phyloP scores from a whole-genome alignment of 202 grass and related monocot genomes.

The Brachypodium distachyon region DNA sequence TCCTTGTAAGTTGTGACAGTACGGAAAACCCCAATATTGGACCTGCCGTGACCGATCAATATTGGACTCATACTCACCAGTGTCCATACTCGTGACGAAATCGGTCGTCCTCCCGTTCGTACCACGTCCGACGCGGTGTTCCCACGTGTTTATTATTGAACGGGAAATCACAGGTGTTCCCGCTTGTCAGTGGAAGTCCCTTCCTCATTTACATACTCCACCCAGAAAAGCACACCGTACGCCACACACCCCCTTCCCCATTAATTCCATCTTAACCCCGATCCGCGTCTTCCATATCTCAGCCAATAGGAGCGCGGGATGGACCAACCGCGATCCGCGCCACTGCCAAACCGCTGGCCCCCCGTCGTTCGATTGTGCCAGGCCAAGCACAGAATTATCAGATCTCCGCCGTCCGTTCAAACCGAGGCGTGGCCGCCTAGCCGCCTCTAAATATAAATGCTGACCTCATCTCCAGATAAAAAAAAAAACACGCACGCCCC shows the following conservation, averaged over 20 bases:
- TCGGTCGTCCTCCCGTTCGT: too few relatives aligned
- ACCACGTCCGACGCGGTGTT: background rate
- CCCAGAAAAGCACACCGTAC: background rate
- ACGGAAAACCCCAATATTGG: background rate
- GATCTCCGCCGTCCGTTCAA: conserved; percentile 17
- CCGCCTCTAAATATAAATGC: background rate
- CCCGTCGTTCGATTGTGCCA: background rate
- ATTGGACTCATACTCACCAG: background rate
- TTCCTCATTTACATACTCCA: background rate
- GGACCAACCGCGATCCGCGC: conserved; percentile 3
- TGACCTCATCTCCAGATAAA: background rate
- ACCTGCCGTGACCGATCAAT: background rate
- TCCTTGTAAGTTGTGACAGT: background rate
- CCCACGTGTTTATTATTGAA: too few relatives aligned
- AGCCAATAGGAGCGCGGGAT: conserved; percentile 11
- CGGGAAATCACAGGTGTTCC: too few relatives aligned
- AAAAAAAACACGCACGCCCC: background rate
- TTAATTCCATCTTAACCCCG: background rate
- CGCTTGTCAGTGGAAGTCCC: background rate
- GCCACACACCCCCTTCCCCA: background rate
- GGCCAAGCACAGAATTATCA: background rate
- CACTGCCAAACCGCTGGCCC: background rate
- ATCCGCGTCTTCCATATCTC: background rate
- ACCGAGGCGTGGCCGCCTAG: background rate
- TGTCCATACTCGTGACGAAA: background rate